These are phyloP conservation scores for Oryza meridionalis DNA, from an alignment of 176 grass and related monocot species.

Conservation along the genomic window DNA sequence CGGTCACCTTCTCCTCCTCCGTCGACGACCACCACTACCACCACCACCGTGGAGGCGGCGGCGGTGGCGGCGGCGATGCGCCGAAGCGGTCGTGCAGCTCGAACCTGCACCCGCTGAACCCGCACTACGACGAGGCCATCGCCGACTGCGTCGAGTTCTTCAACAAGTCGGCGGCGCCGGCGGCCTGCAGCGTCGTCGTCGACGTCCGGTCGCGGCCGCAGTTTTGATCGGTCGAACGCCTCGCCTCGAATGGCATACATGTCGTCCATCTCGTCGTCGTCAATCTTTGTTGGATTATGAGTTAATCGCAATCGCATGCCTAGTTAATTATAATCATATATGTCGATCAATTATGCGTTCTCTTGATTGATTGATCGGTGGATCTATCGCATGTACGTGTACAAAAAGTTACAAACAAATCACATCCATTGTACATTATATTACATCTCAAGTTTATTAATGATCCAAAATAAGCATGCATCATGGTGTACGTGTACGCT, in stretches of 20 bases:
- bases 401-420: background rate
- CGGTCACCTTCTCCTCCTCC: constrained; percentile 45
- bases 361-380: too few species aligned
- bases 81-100: constrained; percentile 65
- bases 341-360: background rate
- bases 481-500: background rate
- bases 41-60: background rate
- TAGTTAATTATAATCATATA: background rate
- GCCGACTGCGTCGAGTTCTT: constrained; percentile 93
- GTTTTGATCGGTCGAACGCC: background rate
- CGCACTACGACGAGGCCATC: constrained; percentile 93
- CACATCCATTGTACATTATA: background rate
- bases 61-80: background rate
- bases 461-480: background rate
- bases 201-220: constrained; percentile 55
- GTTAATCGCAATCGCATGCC: background rate
- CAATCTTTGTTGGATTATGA: background rate
- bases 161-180: constrained; percentile 52
- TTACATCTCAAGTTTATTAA: background rate
- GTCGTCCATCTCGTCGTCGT: background rate
- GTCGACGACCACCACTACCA: background rate
- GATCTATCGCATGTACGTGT: too few species aligned
- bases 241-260: background rate
- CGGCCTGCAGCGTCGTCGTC: background rate
- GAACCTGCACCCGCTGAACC: constrained; percentile 66